Percentiles rank a stretch among this genome's conserved stretches.
Conservation (phyloP, 2,329 filamentous ascomycete species). For the Niveomyces coronatus region DNA sequence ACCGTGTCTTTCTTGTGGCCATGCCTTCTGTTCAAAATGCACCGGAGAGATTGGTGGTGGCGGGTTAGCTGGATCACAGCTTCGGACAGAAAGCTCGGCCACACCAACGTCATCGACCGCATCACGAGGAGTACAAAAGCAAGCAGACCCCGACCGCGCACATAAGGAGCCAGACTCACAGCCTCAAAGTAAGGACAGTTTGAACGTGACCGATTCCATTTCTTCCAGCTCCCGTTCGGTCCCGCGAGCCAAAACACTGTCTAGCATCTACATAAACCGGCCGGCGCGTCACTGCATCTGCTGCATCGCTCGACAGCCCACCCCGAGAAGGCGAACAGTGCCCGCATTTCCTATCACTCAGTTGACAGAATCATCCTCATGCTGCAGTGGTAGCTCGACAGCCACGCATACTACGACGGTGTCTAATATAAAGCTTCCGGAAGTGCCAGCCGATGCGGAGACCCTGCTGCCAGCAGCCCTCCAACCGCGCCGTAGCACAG, state of each 20-base stretch:
- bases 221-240: slow-evolving; percentile 5
- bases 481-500: slow-evolving; percentile 4
- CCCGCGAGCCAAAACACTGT: slow-evolving; percentile 17
- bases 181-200: neutral
- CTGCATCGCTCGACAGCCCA: slow-evolving; percentile 16
- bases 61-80: neutral
- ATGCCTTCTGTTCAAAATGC: slow-evolving; percentile 40
- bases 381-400: slow-evolving; percentile 7
- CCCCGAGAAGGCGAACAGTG: slow-evolving; percentile 7
- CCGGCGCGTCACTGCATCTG: slow-evolving; percentile 21
- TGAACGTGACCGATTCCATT: neutral
- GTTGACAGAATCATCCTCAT: neutral
- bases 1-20: slow-evolving; percentile 38
- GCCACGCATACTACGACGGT: slow-evolving; percentile 1
- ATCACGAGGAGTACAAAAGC: neutral
- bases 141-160: neutral
- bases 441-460: neutral
- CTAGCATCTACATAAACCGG: slow-evolving; percentile 16
- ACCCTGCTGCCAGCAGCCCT: slow-evolving; percentile 6
- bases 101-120: neutral
- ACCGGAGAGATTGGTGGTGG: slow-evolving; percentile 19
- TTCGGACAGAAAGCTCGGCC: neutral
- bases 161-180: neutral
- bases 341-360: slow-evolving; percentile 8
- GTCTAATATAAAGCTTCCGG: neutral